These are phyloP conservation scores for Tetradesmus lagerheimii DNA, from an alignment of 139 green algal species.

Conservation along the genomic window DNA sequence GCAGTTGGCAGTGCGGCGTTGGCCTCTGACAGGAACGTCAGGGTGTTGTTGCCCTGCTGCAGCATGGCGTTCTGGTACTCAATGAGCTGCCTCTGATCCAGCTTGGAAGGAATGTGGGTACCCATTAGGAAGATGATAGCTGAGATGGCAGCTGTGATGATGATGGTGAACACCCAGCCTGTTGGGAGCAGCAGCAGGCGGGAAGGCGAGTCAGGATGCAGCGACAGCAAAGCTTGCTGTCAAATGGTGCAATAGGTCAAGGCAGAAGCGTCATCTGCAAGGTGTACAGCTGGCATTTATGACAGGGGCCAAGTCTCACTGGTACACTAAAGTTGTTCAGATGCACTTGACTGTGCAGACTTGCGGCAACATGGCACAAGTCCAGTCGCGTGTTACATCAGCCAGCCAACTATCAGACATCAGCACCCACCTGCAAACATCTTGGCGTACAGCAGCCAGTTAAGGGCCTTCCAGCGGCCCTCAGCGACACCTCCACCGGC, in stretches of 20 bases:
- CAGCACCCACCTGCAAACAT: slow-evolving; percentile 38
- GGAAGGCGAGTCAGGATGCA: too few relatives aligned
- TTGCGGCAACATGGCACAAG: too few relatives aligned
- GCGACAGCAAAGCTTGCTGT: not conserved
- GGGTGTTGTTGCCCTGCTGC: not conserved
- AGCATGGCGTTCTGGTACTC: not conserved
- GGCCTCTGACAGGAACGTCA: not conserved
- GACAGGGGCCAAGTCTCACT: too few relatives aligned
- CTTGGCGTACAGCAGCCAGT: slow-evolving; percentile 28
- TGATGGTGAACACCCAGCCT: slow-evolving; percentile 25
- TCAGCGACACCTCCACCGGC: slow-evolving; percentile 39
- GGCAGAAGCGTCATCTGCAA: too few relatives aligned
- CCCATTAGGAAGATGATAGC: not conserved
- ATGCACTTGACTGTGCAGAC: too few relatives aligned
- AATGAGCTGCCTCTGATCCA: not conserved
- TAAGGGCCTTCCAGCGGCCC: slow-evolving; percentile 24
- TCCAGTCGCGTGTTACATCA: too few relatives aligned
- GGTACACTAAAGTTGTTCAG: too few relatives aligned
- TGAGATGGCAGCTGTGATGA: not conserved
- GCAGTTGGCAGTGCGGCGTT: not conserved
- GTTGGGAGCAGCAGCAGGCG: not conserved
- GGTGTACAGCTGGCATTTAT: too few relatives aligned
- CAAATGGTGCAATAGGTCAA: not conserved
- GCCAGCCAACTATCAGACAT: not conserved
- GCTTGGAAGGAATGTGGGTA: not conserved